Base-by-base conservation (phyloP, 2,329 filamentous ascomycete genomes). In the Tolypocladium cylindrosporum region DNA sequence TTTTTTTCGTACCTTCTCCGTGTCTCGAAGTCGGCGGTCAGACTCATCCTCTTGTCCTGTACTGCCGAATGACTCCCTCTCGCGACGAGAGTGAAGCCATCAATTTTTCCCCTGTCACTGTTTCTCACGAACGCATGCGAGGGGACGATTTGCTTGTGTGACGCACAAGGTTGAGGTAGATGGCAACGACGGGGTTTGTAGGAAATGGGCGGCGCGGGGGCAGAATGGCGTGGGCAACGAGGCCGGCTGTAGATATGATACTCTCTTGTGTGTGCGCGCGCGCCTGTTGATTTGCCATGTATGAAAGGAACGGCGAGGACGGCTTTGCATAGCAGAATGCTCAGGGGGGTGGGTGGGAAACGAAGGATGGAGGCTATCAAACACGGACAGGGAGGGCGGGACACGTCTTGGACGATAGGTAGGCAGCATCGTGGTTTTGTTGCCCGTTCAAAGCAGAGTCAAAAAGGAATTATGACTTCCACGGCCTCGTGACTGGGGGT, bases 251-350 rank as follows among this genome's bases (percentile, higher is more conserved):
- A 56, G 43, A 56, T 56, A 19, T 24, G 55, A 24, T 56, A 40
- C 16, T 45, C 27, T 19, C 16, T 24, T 27, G 21, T 21, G 34
- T 36, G 48, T 52, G 48, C 27, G 16, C 27, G 19, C 37, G 34
- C 48, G 27, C 31, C 48, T 34, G 48, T 58, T 16, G 31, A 39
- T 40, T 50, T 55, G 14, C 50, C 31, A 50, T 58, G 56, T 58
- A 43, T 50, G 43, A 58, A 39, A 8, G n/a, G 24, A 39, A 31
- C 39, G 40, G n/a, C 10, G 36, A 14, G 40, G 19, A 19, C 8
- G 21, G 40, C 48, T 51, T 55, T 58, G 56, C 56, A 58, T 51
- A 60, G 50, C 55, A 54, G 48, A 51, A 52, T 14, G 48, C 31
- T 52, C 48, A 27, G 2, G 10, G 45, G 7, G 27, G 14, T 8